phyloP scores from a whole-genome alignment of 768 basidiomycete genomes.

The Suillus ampliporus region DNA sequence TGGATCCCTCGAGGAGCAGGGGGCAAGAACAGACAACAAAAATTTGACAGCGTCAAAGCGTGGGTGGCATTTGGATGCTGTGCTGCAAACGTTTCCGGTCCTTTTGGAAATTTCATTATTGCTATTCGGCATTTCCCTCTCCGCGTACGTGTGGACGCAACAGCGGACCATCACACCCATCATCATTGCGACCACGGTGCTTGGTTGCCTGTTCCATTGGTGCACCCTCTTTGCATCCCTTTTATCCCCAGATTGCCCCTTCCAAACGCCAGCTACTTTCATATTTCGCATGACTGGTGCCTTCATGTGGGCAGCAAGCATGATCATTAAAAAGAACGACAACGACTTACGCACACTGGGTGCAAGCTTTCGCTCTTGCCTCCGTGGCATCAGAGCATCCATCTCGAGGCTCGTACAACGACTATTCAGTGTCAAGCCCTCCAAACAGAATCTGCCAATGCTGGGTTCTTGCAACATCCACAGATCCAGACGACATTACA shows the following conservation, averaged over 20 bases:
- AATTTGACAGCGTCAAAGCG: slow-evolving; percentile 14
- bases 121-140: slow-evolving; percentile 19
- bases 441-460: neutral
- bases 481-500: slow-evolving; percentile 7
- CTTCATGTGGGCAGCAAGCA: neutral
- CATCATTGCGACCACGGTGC: slow-evolving; percentile 12
- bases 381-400: neutral
- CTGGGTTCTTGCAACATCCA: slow-evolving; percentile 15
- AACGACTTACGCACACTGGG: neutral
- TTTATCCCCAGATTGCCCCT: slow-evolving; percentile 16
- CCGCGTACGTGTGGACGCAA: slow-evolving; percentile 16
- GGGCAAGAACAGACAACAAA: slow-evolving; percentile 15
- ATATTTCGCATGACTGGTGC: slow-evolving; percentile 11
- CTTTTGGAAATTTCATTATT: slow-evolving; percentile 21
- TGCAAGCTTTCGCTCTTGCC: neutral
- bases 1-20: slow-evolving; percentile 16
- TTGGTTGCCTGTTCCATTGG: slow-evolving; percentile 18
- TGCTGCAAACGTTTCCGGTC: slow-evolving; percentile 19
- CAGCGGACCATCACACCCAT: slow-evolving; percentile 12
- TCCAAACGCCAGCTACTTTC: slow-evolving; percentile 18
- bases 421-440: neutral
- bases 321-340: neutral
- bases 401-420: neutral
- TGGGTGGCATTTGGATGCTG: slow-evolving; percentile 24
- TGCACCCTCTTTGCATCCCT: slow-evolving; percentile 16